Conservation (phyloP, 2,329 filamentous ascomycete genomes). For the Claviceps pusilla region DNA sequence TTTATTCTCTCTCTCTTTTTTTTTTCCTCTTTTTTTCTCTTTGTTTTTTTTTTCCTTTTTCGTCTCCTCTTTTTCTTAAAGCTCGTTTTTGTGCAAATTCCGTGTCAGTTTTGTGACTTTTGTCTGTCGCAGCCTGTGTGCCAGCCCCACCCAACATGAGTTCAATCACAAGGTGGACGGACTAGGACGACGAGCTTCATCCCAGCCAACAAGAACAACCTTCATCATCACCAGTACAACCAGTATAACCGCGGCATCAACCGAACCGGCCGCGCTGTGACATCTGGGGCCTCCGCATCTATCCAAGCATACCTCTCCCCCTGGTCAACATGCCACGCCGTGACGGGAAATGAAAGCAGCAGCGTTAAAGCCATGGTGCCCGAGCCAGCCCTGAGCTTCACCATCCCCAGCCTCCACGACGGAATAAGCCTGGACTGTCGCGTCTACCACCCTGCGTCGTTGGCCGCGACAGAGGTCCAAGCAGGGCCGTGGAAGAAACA, state of each 20-base stretch:
- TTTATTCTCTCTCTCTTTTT: too few relatives aligned
- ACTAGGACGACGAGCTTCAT: too few relatives aligned
- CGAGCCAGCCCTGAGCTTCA: conserved; percentile 49
- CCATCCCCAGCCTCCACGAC: conserved; percentile 74
- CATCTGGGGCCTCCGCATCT: neutral
- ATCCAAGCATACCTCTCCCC: too few relatives aligned
- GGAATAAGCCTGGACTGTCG: conserved; percentile 62
- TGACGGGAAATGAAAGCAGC: neutral
- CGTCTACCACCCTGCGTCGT: conserved; percentile 54
- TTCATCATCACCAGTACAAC: neutral
- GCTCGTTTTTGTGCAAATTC: neutral
- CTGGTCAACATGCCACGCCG: neutral
- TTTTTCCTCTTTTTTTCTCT: neutral
- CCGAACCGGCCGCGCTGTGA: neutral
- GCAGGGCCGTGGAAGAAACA: conserved; percentile 30
- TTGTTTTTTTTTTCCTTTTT: neutral
- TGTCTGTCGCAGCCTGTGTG: neutral
- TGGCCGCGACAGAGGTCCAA: conserved; percentile 18
- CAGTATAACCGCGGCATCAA: neutral
- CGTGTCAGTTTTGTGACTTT: neutral
- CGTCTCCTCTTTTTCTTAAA: too few relatives aligned
- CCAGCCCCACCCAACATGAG: neutral
- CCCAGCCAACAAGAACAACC: too few relatives aligned
- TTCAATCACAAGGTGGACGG: too few relatives aligned
- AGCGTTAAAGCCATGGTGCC: conserved; percentile 30